Base-by-base conservation (phyloP, 2,329 filamentous ascomycete species). In the Fusarium tricinctum region DNA sequence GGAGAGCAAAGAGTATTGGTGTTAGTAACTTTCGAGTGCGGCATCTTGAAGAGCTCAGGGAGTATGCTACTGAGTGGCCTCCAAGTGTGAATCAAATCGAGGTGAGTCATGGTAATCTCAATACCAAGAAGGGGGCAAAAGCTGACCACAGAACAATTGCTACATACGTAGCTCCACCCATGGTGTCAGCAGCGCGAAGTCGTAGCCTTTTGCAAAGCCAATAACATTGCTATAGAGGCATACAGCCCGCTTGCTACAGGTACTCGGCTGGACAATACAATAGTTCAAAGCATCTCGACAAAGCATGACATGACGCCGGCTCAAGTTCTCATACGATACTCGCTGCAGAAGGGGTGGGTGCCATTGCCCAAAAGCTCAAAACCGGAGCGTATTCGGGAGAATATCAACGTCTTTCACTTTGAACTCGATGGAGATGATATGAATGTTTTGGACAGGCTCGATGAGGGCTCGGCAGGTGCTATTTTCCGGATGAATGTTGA, bases 1-100 rank as follows among this genome's bases (percentile, higher is more conserved):
- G 89, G 7, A 87, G 83, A 68, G 84, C 86, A 42, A 88, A 84
- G 77, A 85, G 84, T 38, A 92, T 93, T 71, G 91, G 91, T 0
- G 90, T 93, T 52, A 91, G 89, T 76, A 93, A 93, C 74, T 93
- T 87, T 71, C 88, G 89, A 4, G 84, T 89, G 47, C 82, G 84
- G 43, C 88, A 92, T 73, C 86, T 93, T 23, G 86, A 93, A 73
- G 88, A 91, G 77, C 83, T 93, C 81, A 89, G 87, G 76, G 76
- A 78, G 28, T 90, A 88, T 76, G 89, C 89, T n/a, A 85, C 84
- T 46, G 79, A 86, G 4, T 92, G 86, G 85, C 90, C 90, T 48
- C 91, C 91, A n/a, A 85, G 87, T 45, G 88, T 91, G 8, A 92
- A 92, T 74, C 91, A 93, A 77, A 88, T 92, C 66, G 89, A 92